Base-by-base conservation (phyloP, 2,329 filamentous ascomycete species). In the Penicillium sp. region DNA sequence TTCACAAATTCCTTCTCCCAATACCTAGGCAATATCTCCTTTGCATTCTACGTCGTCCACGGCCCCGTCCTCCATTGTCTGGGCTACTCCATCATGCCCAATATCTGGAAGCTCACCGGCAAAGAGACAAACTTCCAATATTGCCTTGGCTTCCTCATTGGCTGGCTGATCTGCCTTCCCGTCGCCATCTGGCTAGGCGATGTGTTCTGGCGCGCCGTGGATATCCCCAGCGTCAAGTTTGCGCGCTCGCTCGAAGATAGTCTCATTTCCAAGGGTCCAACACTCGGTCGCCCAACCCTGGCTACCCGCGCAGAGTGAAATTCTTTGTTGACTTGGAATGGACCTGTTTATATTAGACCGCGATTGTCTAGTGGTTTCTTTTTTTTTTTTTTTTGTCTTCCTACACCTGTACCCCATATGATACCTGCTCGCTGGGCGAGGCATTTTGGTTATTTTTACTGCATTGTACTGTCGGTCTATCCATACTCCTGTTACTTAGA, bases 151-250 rank as follows among this genome's bases (percentile, higher is more conserved):
- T 77, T 77, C 49, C 54, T 76, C 7, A 68, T 78, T 31, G 74
- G 75, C 19, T 78, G 75, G 69, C 37, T 68, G 31, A 69, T 77
- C 40, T 77, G 75, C 55, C 62, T 78, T 4, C 67, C 72, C 7
- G 54, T 77, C 29, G 70, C 81, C 0, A 74, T 86, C 6, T 86
- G 83, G 79, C 75, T 78, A 6, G 81, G 82, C 1, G 85, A 87
- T 69, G 56, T 87, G 4, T 86, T 86, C 65, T 86, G 83, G 82
- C 77, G 84, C 29, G 71, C 72, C 1, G 76, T 87, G 6, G 85
- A 87, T 69, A 70, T 75, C 4, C 80, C 79, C 1, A 77, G 79
- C 67, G 75, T 84, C 8, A 77, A 75, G 50, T 78, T 84, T 62
- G 78, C 81, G 3, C 73, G 78, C 43, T 82, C 80, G 76, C 58